Evolutionary conservation across 371 early-diverging fungal species (phyloP).

Genomic region (Zopfochytrium polystomum): DNA sequence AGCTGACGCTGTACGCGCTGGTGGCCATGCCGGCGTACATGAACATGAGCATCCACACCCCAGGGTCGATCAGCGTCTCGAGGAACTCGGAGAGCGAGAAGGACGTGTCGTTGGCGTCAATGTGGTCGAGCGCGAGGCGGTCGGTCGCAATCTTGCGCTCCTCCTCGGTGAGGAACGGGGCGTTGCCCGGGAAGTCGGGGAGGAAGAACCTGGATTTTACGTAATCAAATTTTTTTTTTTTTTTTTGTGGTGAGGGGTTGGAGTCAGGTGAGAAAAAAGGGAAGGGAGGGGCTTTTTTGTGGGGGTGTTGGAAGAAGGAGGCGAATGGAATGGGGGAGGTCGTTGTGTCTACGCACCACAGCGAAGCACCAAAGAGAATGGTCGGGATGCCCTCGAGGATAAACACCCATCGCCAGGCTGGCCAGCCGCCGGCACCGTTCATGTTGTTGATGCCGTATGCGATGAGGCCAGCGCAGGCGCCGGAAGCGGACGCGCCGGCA

Average conservation of each 20-base stretch:
- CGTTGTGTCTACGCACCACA: too few relatives aligned
- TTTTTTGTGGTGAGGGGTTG: too few relatives aligned
- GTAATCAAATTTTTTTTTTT: too few relatives aligned
- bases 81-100: constrained; percentile 61
- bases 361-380: too few relatives aligned
- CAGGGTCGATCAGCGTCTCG: constrained; percentile 54
- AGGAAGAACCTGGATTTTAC: constrained; percentile 61
- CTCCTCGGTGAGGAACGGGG: constrained; percentile 54
- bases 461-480: constrained; percentile 68
- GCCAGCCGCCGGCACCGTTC: constrained; percentile 65
- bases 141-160: constrained; percentile 53
- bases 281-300: too few relatives aligned
- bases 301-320: constrained; percentile 69
- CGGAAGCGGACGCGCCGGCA: constrained; percentile 61
- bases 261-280: too few relatives aligned
- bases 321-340: constrained; percentile 56
- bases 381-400: too few relatives aligned
- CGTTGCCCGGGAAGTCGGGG: constrained; percentile 69
- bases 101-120: constrained; percentile 55
- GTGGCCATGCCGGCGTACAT: too few relatives aligned
- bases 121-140: constrained; percentile 59
- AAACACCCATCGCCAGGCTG: too few relatives aligned
- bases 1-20: too few relatives aligned
- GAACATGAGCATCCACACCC: constrained; percentile 54
- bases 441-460: constrained; percentile 62